These are phyloP conservation scores for Penicillium cataractarum DNA, from an alignment of 495 filamentous ascomycete genomes.

Conservation along the genomic window DNA sequence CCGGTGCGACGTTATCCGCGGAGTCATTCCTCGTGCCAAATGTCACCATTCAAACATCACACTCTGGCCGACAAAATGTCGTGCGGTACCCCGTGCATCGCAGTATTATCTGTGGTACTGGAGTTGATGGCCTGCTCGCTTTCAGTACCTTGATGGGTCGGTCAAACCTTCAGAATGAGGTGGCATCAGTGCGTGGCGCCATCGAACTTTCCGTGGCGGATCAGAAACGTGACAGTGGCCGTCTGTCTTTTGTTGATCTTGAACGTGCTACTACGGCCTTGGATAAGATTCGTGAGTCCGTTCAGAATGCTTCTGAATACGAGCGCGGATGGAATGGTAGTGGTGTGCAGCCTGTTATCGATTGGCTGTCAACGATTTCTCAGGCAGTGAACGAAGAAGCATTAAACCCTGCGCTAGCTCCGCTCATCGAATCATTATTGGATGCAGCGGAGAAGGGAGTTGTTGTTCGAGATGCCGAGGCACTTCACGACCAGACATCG, in stretches of 20 bases:
- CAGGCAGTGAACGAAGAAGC: constrained; percentile 41
- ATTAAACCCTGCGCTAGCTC: constrained; percentile 64
- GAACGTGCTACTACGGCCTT: constrained; percentile 60
- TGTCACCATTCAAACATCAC: constrained; percentile 66
- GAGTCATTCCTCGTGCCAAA: constrained; percentile 70
- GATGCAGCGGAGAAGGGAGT: constrained; percentile 59
- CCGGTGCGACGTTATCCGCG: constrained; percentile 53
- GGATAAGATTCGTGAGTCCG: constrained; percentile 64
- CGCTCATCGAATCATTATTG: constrained; percentile 68
- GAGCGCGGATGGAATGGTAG: constrained; percentile 75
- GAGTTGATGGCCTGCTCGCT: constrained; percentile 56
- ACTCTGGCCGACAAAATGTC: constrained; percentile 59
- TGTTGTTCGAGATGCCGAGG: constrained; percentile 48
- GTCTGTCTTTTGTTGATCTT: constrained; percentile 57
- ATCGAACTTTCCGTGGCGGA: constrained; percentile 52
- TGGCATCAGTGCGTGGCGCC: constrained; percentile 55
- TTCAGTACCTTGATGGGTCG: constrained; percentile 51
- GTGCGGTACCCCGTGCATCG: constrained; percentile 86
- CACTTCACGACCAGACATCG: constrained; percentile 36
- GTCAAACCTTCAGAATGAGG: constrained; percentile 38
- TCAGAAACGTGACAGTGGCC: constrained; percentile 31
- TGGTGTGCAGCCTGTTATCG: constrained; percentile 62
- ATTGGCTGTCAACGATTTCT: constrained; percentile 65
- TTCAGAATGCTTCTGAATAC: constrained; percentile 68
- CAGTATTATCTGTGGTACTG: constrained; percentile 73